These are phyloP conservation scores for Gossypium longicalyx DNA, from an alignment of 345 rosid species.

Conservation along the genomic window DNA sequence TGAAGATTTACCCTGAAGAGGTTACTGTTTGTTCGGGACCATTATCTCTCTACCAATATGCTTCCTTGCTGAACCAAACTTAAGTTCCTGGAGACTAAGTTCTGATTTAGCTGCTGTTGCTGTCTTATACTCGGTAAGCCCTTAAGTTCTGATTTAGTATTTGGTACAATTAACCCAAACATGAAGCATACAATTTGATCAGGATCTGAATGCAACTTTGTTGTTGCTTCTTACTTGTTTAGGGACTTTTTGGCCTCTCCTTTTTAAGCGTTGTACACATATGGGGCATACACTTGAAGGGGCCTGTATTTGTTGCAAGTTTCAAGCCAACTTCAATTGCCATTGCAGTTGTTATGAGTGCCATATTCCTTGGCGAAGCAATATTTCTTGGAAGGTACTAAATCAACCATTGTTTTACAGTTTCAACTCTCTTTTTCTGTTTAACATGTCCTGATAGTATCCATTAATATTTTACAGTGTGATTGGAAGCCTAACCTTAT, in stretches of 20 bases:
- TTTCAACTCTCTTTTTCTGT: background rate
- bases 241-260: background rate
- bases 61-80: constrained; percentile 4
- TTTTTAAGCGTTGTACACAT: background rate
- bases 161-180: background rate
- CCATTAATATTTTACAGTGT: background rate
- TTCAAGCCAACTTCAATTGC: constrained; percentile 6
- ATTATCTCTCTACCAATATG: constrained; percentile 1
- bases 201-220: background rate
- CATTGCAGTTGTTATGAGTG: background rate
- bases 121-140: constrained; percentile 6
- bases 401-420: background rate
- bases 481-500: constrained; percentile 11
- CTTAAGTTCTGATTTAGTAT: background rate
- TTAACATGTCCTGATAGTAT: background rate
- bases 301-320: constrained; percentile 5
- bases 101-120: background rate
- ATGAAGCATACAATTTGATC: background rate
- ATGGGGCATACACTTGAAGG: constrained; percentile 7
- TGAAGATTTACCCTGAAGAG: constrained; percentile 13
- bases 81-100: constrained; percentile 5
- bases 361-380: constrained; percentile 7
- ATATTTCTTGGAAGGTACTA: constrained; percentile 7
- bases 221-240: constrained; percentile 15
- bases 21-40: background rate